Conservation (phyloP, 805 yeast species). For the Cyberlindnera suaveolens region DNA sequence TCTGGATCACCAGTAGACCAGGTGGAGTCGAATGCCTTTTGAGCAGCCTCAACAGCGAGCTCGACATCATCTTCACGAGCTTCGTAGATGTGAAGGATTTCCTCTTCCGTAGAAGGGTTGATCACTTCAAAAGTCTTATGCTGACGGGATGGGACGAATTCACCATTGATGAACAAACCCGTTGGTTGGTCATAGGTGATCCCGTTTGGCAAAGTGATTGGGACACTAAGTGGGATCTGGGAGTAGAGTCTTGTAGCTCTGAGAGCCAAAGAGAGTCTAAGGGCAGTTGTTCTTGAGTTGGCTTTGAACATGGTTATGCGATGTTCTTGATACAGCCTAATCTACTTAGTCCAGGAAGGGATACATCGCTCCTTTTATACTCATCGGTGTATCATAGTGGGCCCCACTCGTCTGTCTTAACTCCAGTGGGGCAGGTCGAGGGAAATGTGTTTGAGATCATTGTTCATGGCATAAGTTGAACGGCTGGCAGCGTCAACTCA, state of each 20-base stretch:
- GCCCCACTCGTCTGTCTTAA: not conserved
- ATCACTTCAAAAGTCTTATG: slow-evolving; percentile 56
- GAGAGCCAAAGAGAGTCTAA: slow-evolving; percentile 16
- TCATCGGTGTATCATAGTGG: not conserved
- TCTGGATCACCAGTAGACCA: slow-evolving; percentile 72
- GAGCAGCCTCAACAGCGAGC: slow-evolving; percentile 80
- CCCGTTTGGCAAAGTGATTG: slow-evolving; percentile 69
- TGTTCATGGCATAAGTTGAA: too few relatives aligned
- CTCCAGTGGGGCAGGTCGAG: slow-evolving; percentile 1
- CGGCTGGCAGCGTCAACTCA: too few relatives aligned
- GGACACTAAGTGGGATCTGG: slow-evolving; percentile 36
- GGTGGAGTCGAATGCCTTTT: slow-evolving; percentile 59
- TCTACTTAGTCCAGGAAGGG: not conserved
- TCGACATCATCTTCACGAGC: slow-evolving; percentile 77
- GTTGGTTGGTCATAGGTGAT: slow-evolving; percentile 69
- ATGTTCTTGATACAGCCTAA: not conserved
- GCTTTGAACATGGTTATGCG: slow-evolving; percentile 17
- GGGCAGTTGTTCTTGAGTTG: slow-evolving; percentile 9
- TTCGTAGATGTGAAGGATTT: slow-evolving; percentile 61
- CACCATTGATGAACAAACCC: slow-evolving; percentile 76
- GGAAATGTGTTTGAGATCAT: too few relatives aligned
- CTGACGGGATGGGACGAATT: slow-evolving; percentile 57
- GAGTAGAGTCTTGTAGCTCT: slow-evolving; percentile 27
- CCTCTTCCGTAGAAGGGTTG: slow-evolving; percentile 72
- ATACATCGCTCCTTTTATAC: not conserved